A percentile compares a stretch with the other conserved stretches of the same genome.
Evolutionary conservation across 2,329 filamentous ascomycete species (phyloP).

Genomic region (Sclerotinia borealis): DNA sequence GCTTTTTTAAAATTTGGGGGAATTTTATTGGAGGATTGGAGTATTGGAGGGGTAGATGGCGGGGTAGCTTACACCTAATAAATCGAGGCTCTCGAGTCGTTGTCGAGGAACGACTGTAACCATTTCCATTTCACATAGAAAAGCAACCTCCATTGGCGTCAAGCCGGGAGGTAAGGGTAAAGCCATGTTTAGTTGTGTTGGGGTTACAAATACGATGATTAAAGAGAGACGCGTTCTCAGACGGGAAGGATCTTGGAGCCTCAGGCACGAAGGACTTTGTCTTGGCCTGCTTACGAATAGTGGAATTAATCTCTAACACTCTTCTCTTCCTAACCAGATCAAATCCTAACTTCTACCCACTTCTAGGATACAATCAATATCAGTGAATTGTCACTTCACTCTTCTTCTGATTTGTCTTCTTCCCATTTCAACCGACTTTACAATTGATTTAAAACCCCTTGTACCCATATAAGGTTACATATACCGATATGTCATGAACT

Average conservation of each 20-base stretch:
- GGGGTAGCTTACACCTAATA: slow-evolving; percentile 66
- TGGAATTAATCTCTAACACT: too few relatives aligned
- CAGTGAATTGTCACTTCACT: too few relatives aligned
- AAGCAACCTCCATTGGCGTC: slow-evolving; percentile 82
- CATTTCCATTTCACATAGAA: slow-evolving; percentile 95
- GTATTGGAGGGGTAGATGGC: slow-evolving; percentile 20
- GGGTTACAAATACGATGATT: neutral
- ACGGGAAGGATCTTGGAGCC: neutral
- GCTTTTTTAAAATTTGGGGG: slow-evolving; percentile 33
- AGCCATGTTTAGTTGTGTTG: slow-evolving; percentile 25
- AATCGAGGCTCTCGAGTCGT: slow-evolving; percentile 74
- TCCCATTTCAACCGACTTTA: neutral
- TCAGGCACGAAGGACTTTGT: neutral
- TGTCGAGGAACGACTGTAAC: slow-evolving; percentile 91
- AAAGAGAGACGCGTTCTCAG: neutral
- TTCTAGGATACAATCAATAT: too few relatives aligned
- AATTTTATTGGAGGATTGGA: slow-evolving; percentile 11
- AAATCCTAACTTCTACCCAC: too few relatives aligned
- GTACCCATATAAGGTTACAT: too few relatives aligned
- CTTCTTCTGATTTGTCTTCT: neutral
- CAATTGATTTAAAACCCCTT: too few relatives aligned
- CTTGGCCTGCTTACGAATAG: too few relatives aligned
- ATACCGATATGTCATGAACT: too few relatives aligned
- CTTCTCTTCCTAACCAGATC: too few relatives aligned
- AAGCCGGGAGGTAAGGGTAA: slow-evolving; percentile 44